phyloP scores from a whole-genome alignment of 139 green algal species.

The Tetradesmus lagerheimii region DNA sequence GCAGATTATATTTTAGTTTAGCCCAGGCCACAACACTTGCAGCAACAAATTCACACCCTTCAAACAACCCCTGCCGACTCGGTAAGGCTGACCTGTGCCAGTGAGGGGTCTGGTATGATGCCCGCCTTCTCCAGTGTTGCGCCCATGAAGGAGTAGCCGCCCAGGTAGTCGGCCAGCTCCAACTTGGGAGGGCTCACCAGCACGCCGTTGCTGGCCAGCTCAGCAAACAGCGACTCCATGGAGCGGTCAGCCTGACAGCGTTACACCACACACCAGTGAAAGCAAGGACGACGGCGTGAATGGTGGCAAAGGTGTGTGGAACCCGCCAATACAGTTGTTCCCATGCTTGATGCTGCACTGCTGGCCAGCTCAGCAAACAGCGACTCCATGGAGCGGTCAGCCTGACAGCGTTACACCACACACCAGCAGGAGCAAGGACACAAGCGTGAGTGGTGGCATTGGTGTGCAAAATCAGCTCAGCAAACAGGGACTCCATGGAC shows the following conservation, averaged over 20 bases:
- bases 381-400: constrained; percentile 86
- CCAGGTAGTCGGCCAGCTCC: constrained; percentile 69
- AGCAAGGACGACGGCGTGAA: no score
- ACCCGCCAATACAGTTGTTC: no score
- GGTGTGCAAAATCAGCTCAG: no score
- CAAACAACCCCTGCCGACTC: no score
- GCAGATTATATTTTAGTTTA: no score
- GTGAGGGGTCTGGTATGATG: constrained; percentile 76
- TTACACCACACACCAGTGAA: not conserved
- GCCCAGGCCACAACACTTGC: no score
- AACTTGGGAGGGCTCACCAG: constrained; percentile 45
- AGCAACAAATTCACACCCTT: no score
- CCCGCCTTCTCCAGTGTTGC: constrained; percentile 68
- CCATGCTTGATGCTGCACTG: no score
- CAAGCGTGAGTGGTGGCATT: no score
- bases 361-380: constrained; percentile 91
- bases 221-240: constrained; percentile 89
- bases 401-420: no score
- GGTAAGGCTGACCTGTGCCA: constrained; percentile 63
- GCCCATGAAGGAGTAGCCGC: constrained; percentile 62
- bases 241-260: constrained; percentile 85
- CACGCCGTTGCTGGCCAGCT: constrained; percentile 87
- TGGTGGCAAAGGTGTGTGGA: no score
- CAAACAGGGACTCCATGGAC: constrained; percentile 88
- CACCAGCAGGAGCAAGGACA: not conserved